Base-by-base conservation (phyloP, 2,329 filamentous ascomycete genomes). In the Capronia epimyces region DNA sequence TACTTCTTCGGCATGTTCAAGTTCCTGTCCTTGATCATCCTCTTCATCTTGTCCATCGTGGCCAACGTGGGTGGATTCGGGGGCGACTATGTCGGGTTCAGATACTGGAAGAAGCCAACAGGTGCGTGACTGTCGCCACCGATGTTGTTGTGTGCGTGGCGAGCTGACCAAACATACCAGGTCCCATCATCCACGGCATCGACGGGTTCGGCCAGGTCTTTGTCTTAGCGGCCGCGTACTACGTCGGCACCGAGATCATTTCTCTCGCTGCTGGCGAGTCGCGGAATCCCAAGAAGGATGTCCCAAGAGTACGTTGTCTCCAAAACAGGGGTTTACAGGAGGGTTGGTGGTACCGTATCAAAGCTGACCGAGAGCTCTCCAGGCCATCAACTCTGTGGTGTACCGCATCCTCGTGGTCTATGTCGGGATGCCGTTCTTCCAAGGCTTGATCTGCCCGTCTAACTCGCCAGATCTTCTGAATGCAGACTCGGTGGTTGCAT, bases 51-150 rank as follows among this genome's bases (percentile, higher is more conserved):
- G 68, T 84, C 37, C 12, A 46, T 57, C 13, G 39, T 49, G 22
- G 45, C 50, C 29, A 44, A 45, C 15, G 43, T 84, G 60, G 89
- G 88, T 32, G 90, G 88, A 40, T 86, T 83, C 7, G 70, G 81
- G 7, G 77, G 46, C 18, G 24, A 50, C 20, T 49, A 47, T 31
- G 87, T 95, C 49, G 90, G 89, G 50, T 86, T 80, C 25, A 76
- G 74, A 49, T 88, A 82, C 70, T 95, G 89, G 89, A 67, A 75
- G 9, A 59, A 83, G 20, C 89, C 90, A 0, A 32, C 10, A 4
- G 41, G 41, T 43, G 20, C n/a, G 37, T 40, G 3, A 20, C 20
- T 20, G 6, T 21, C 8, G 36, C 36, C 16, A 21, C 18, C 10
- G 25, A 27, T 27, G 25, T 5, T 27, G 10, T 10, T 27, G 5